phyloP scores from a whole-genome alignment of 495 filamentous ascomycete genomes.

The Tuber umbilicatum region DNA sequence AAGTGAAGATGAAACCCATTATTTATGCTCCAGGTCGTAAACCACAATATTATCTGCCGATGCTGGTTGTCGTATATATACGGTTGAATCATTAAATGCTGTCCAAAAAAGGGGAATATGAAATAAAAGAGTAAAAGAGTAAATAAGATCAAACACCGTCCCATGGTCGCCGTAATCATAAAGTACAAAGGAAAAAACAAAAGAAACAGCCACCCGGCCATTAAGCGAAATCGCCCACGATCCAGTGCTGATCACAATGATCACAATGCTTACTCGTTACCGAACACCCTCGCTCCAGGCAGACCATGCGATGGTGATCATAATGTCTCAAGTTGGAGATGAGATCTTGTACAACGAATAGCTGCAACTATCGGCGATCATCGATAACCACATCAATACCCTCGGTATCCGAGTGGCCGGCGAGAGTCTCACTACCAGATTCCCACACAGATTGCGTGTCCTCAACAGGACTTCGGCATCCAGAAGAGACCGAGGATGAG shows the following conservation, averaged over 20 bases:
- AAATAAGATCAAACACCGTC: constrained; percentile 30
- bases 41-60: constrained; percentile 2
- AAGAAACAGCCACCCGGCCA: constrained; percentile 5
- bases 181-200: constrained; percentile 28
- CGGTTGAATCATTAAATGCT: constrained; percentile 4
- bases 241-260: constrained; percentile 17
- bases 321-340: background rate
- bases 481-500: constrained; percentile 64
- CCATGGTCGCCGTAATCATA: constrained; percentile 33
- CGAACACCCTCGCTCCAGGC: constrained; percentile 17
- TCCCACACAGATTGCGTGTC: constrained; percentile 55
- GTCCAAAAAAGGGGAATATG: constrained; percentile 24
- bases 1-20: constrained; percentile 3
- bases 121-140: constrained; percentile 19
- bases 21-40: constrained; percentile 4
- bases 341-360: constrained; percentile 1
- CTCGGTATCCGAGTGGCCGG: constrained; percentile 33
- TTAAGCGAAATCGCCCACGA: background rate
- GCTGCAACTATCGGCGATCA: constrained; percentile 15
- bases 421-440: constrained; percentile 38
- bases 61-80: constrained; percentile 6
- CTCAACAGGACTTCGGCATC: constrained; percentile 54
- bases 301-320: background rate
- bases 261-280: constrained; percentile 6
- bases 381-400: constrained; percentile 19